These are phyloP conservation scores for Tricholoma matsutake DNA, from an alignment of 768 basidiomycete genomes.

Conservation along the genomic window DNA sequence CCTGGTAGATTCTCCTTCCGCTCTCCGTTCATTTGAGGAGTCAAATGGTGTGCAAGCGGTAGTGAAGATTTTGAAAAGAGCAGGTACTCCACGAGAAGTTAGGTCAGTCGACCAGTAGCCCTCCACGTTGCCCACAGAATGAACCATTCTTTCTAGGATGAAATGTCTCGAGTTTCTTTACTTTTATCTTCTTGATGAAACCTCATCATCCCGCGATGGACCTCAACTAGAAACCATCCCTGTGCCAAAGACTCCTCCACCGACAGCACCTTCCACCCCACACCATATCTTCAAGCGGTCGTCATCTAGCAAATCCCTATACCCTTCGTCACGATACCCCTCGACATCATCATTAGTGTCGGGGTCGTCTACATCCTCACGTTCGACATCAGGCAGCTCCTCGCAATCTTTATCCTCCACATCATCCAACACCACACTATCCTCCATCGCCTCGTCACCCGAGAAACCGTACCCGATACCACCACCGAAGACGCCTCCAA, in stretches of 20 bases:
- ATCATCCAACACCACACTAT: slow-evolving; percentile 37
- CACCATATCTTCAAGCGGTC: slow-evolving; percentile 39
- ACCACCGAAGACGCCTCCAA: slow-evolving; percentile 24
- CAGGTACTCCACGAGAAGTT: slow-evolving; percentile 83
- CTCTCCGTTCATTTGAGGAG: slow-evolving; percentile 77
- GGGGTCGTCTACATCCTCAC: slow-evolving; percentile 24
- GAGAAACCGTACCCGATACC: slow-evolving; percentile 33
- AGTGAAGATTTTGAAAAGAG: slow-evolving; percentile 85
- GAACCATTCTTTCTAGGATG: slow-evolving; percentile 56
- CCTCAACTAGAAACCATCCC: slow-evolving; percentile 8
- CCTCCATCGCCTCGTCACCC: slow-evolving; percentile 41
- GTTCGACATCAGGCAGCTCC: slow-evolving; percentile 43
- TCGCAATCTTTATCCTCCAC: slow-evolving; percentile 40
- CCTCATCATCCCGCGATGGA: slow-evolving; percentile 25
- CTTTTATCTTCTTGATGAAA: slow-evolving; percentile 91
- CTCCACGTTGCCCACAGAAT: neutral
- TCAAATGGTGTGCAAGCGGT: slow-evolving; percentile 74
- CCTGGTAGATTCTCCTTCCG: slow-evolving; percentile 79
- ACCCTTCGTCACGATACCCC: slow-evolving; percentile 37
- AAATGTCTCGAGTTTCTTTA: slow-evolving; percentile 95
- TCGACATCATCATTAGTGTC: slow-evolving; percentile 31
- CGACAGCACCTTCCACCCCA: slow-evolving; percentile 39
- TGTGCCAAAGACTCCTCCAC: slow-evolving; percentile 25
- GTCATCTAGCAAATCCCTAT: slow-evolving; percentile 32
- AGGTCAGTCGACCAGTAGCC: slow-evolving; percentile 47